Evolutionary conservation across 768 basidiomycete genomes (phyloP), one percentile per base, ranked within the genome.

Genomic region (Lactifluus subvellereus): DNA sequence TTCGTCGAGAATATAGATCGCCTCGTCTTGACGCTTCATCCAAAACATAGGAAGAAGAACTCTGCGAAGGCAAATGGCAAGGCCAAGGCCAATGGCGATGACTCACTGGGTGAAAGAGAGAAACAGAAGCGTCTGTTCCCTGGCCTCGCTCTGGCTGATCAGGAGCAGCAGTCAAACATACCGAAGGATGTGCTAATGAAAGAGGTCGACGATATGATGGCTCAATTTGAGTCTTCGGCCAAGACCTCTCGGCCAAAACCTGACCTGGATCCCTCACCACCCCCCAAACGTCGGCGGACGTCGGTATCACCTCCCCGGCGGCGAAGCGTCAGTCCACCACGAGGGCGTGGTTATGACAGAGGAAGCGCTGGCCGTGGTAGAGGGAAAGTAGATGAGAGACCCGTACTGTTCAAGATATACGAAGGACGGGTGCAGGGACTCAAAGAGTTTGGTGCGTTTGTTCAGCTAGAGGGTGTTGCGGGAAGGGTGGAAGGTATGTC

Each of bases 371-470:
- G 75, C 42, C 69, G 76, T 40, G 75, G 76, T 71, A 63, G 77
- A 74, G 55, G 76, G 72, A 66, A 69, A 49, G 55, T 88, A 42
- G 96, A 99, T 71, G 91, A 95, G 48, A 80, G 80, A 54, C 94
- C 97, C 0, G 77, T 98, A 3, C 73, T 97, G 49, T 98, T 87
- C 84, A 98, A 98, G 79, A 93, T 98, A 37, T 99, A 98, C 74
- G 80, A 82, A 57, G 97, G 96, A 8, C 86, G 84, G 66, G 86
- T 98, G 32, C 80, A 88, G 1, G 86, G 89, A 13, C 68, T 97
- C 69, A 93, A 91, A 75, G 97, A 99, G 64, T 99, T 98, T 72
- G 97, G 97, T 57, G 95, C 93, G 0, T 99, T 99, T 70, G 88
- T 97, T 45, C 82, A 83, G 37, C 74, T 99, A 6, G 95, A 99